Conservation (phyloP, 2,329 filamentous ascomycete species). For the Tolypocladium inflatum region DNA sequence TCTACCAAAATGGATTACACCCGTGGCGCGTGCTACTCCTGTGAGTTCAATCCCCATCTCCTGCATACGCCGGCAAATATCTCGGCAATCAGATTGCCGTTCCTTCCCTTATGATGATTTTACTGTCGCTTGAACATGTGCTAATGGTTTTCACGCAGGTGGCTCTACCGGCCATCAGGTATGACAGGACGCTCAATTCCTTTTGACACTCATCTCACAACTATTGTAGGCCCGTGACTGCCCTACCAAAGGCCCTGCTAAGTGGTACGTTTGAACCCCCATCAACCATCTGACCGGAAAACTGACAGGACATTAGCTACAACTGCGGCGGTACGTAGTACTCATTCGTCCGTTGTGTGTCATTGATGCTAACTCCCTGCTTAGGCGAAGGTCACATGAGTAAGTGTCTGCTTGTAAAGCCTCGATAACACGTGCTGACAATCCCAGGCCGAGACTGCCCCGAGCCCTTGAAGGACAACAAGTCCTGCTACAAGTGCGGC, state of each 20-base stretch:
- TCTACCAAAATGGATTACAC: constrained; percentile 30
- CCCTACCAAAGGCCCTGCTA: constrained; percentile 73
- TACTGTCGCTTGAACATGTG: neutral
- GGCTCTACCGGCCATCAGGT: constrained; percentile 68
- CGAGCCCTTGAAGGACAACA: constrained; percentile 77
- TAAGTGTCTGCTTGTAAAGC: constrained; percentile 32
- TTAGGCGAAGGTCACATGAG: constrained; percentile 65
- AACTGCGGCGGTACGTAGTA: constrained; percentile 63
- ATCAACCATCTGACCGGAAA: neutral
- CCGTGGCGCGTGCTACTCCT: constrained; percentile 42
- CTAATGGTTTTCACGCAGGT: constrained; percentile 35
- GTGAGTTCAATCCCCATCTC: constrained; percentile 24
- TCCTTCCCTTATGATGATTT: neutral
- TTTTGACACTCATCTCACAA: neutral
- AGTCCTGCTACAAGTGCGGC: constrained; percentile 71
- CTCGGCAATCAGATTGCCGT: neutral
- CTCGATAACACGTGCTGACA: neutral
- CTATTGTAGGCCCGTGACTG: constrained; percentile 66
- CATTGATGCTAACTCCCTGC: constrained; percentile 13
- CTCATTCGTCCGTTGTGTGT: neutral
- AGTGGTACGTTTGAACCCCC: constrained; percentile 51
- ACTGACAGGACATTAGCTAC: constrained; percentile 47
- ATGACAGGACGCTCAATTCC: constrained; percentile 23
- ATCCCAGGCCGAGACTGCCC: constrained; percentile 75
- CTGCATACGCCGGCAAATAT: neutral